A percentile compares a stretch with the other conserved stretches of the same genome.
Conservation (phyloP, 139 green algal species). For the Bryopsis sp. region DNA sequence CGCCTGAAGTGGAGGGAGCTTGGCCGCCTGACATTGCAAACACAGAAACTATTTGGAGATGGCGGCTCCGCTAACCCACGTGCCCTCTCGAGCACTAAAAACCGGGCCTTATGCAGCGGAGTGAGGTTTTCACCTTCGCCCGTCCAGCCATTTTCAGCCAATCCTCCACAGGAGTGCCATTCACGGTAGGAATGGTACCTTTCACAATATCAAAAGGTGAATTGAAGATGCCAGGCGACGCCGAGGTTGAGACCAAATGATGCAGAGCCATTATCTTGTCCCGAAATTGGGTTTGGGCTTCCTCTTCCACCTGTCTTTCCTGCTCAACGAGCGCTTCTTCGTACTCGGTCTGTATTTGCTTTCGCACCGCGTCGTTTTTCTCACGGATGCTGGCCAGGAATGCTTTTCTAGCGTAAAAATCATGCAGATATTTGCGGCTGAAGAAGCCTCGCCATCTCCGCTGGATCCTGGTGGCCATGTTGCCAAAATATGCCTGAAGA, state of each 20-base stretch:
- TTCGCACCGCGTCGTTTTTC: slow-evolving; percentile 21
- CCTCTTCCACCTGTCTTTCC: slow-evolving; percentile 17
- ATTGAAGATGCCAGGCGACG: slow-evolving; percentile 45
- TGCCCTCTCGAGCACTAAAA: not conserved
- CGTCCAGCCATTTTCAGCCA: slow-evolving; percentile 36
- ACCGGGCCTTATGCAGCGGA: not conserved
- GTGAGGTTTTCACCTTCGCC: slow-evolving; percentile 31
- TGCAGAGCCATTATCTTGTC: not conserved
- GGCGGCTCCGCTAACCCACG: not conserved
- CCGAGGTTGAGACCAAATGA: slow-evolving; percentile 33
- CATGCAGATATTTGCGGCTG: slow-evolving; percentile 50
- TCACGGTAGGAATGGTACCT: slow-evolving; percentile 34
- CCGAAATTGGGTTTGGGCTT: slow-evolving; percentile 12
- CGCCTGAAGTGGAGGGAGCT: no score
- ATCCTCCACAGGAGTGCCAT: slow-evolving; percentile 42
- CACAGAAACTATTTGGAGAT: slow-evolving; percentile 21
- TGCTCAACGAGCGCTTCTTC: slow-evolving; percentile 29
- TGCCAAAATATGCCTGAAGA: slow-evolving; percentile 47
- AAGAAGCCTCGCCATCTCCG: slow-evolving; percentile 46
- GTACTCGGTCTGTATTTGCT: slow-evolving; percentile 23
- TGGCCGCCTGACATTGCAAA: slow-evolving; percentile 18
- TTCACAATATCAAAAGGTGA: slow-evolving; percentile 38
- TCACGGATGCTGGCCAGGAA: slow-evolving; percentile 39
- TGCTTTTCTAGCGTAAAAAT: slow-evolving; percentile 47
- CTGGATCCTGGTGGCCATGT: slow-evolving; percentile 48